These are phyloP conservation scores for Pythium guiyangense DNA, from an alignment of 352 stramenopile species.

Conservation along the genomic window DNA sequence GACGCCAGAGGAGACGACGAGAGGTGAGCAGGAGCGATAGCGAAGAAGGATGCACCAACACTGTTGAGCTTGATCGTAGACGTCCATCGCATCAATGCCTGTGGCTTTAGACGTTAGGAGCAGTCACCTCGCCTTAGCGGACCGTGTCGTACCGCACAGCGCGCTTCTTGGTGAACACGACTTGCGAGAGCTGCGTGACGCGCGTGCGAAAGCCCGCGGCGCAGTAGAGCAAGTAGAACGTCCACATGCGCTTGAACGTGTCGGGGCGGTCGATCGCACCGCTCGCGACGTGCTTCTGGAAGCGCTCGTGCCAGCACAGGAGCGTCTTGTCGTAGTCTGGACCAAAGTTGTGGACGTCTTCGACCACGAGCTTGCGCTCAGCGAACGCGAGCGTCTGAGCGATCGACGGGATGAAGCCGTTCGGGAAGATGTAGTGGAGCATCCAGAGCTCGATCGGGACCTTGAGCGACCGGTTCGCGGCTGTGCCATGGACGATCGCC, in stretches of 20 bases:
- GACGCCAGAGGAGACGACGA: no score
- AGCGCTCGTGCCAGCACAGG: conserved; percentile 85
- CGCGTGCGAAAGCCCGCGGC: conserved; percentile 84
- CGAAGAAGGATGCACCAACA: no score
- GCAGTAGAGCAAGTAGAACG: conserved; percentile 90
- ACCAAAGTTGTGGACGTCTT: conserved; percentile 84
- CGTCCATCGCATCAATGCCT: no score
- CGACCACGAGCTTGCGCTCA: conserved; percentile 75
- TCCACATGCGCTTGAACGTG: conserved; percentile 87
- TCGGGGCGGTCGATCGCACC: conserved; percentile 72
- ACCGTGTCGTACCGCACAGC: conserved; percentile 70
- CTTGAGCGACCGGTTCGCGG: conserved; percentile 81
- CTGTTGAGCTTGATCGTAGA: no score
- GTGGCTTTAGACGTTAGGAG: no score
- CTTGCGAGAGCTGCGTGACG: conserved; percentile 78
- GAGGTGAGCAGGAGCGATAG: no score
- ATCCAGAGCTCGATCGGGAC: conserved; percentile 84
- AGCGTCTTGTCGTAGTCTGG: conserved; percentile 90
- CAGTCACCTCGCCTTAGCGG: conserved; percentile 34
- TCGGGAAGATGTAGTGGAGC: conserved; percentile 91
- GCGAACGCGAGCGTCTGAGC: conserved; percentile 68
- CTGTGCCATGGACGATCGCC: conserved; percentile 78
- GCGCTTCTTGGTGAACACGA: conserved; percentile 86
- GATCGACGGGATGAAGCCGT: conserved; percentile 80
- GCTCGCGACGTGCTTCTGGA: conserved; percentile 75